These are phyloP conservation scores for Cyberlindnera xishuangbannaensis DNA, from an alignment of 805 yeast genomes.

Conservation along the genomic window DNA sequence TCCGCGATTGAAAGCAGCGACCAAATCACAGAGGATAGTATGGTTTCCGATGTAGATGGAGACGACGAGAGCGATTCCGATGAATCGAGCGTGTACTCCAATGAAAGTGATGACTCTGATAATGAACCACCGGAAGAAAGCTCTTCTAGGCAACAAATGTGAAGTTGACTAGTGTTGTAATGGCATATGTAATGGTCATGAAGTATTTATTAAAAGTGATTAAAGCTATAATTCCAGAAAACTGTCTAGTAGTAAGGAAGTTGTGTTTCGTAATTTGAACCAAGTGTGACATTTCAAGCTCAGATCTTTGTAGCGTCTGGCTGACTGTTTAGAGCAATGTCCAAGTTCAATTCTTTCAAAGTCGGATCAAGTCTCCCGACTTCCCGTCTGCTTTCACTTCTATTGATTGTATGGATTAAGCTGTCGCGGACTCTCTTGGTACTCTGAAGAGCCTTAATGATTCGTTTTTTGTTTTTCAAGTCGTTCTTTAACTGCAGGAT, in stretches of 20 bases:
- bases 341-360: constrained; percentile 19
- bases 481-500: constrained; percentile 56
- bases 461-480: constrained; percentile 67
- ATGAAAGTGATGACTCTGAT: constrained; percentile 1
- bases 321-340: constrained; percentile 7
- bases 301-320: constrained; percentile 5
- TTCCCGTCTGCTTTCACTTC: constrained; percentile 22
- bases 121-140: constrained; percentile 11
- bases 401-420: constrained; percentile 17
- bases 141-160: too few relatives aligned
- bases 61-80: too few relatives aligned
- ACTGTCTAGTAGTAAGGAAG: too few relatives aligned
- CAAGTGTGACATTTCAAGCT: too few relatives aligned
- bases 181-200: background rate
- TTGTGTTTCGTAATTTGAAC: too few relatives aligned
- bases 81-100: background rate
- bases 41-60: too few relatives aligned
- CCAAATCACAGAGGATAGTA: too few relatives aligned
- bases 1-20: too few relatives aligned
- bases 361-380: constrained; percentile 13
- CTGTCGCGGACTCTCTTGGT: constrained; percentile 53
- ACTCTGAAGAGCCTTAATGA: constrained; percentile 67
- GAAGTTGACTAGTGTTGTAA: background rate
- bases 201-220: too few relatives aligned
- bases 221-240: too few relatives aligned